phyloP scores from a whole-genome alignment of 2,329 filamentous ascomycete genomes.

The Cladosporium sp. region DNA sequence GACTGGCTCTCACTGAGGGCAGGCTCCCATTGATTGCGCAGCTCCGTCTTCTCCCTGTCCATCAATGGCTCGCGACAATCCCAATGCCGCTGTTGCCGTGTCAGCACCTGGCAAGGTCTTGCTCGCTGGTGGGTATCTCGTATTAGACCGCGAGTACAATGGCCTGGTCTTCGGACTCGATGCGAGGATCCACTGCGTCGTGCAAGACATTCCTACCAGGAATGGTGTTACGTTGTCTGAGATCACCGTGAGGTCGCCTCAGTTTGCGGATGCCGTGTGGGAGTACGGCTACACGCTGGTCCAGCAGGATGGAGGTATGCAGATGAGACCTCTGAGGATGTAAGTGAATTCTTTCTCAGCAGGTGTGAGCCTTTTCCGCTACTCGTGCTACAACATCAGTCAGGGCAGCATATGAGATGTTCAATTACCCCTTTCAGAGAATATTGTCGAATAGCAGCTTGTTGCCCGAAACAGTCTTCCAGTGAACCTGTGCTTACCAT shows the following conservation, averaged over 20 bases:
- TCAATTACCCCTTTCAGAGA: too few species aligned
- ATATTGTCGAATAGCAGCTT: too few species aligned
- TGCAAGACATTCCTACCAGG: conserved; percentile 54
- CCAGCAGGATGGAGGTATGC: conserved; percentile 71
- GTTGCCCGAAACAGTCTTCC: not conserved
- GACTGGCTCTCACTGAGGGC: not conserved
- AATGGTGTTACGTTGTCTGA: conserved; percentile 61
- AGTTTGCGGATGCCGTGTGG: conserved; percentile 86
- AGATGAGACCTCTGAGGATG: conserved; percentile 73
- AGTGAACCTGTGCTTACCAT: not conserved
- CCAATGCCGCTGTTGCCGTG: conserved; percentile 41
- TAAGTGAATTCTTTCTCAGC: conserved; percentile 49
- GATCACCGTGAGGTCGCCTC: conserved; percentile 84
- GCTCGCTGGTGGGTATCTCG: conserved; percentile 89
- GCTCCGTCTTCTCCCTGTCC: not conserved
- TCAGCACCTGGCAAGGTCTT: conserved; percentile 96
- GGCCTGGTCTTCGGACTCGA: conserved; percentile 65
- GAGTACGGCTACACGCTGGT: conserved; percentile 73
- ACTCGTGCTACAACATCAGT: too few species aligned
- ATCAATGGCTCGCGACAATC: conserved; percentile 3
- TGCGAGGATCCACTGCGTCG: conserved; percentile 59
- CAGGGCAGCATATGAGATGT: too few species aligned
- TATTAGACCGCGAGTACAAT: conserved; percentile 82
- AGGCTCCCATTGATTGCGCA: not conserved
- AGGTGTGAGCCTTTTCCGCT: too few species aligned